These are phyloP conservation scores for Mortierella sp. DNA, from an alignment of 371 early-diverging fungal species.

Conservation along the genomic window DNA sequence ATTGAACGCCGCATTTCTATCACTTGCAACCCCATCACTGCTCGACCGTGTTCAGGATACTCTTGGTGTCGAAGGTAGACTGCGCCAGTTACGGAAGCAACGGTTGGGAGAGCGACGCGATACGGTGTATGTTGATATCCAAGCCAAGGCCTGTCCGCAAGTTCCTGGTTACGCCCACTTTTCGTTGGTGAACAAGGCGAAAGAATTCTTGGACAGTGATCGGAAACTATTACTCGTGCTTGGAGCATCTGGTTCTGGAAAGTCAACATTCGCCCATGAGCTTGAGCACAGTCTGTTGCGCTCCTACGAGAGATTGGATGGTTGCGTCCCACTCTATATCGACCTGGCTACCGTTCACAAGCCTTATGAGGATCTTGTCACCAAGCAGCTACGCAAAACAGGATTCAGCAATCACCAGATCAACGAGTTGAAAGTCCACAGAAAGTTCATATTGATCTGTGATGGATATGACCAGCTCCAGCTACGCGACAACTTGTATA, in stretches of 20 bases:
- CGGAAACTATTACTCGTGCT: slow-evolving; percentile 3
- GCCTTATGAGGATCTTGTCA: neutral
- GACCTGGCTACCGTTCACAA: neutral
- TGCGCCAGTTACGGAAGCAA: neutral
- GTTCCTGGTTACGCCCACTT: neutral
- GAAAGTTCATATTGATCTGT: neutral
- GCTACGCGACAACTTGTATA: neutral
- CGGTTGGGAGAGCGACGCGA: neutral
- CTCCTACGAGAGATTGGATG: neutral
- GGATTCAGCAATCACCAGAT: slow-evolving; percentile 1
- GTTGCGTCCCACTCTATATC: slow-evolving; percentile 2
- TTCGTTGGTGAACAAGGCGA: neutral
- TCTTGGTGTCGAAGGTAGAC: neutral
- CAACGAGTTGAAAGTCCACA: neutral
- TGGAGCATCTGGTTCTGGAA: slow-evolving; percentile 10
- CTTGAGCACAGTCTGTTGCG: slow-evolving; percentile 1
- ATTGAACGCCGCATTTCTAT: neutral
- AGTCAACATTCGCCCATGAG: slow-evolving; percentile 3
- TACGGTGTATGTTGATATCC: neutral
- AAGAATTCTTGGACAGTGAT: neutral
- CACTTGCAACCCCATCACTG: neutral
- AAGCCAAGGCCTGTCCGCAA: neutral
- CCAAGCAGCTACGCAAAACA: neutral
- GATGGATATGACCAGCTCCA: neutral
- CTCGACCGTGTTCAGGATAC: neutral